Percentiles rank a stretch among this genome's conserved stretches.
phyloP scores from a whole-genome alignment of 2,329 filamentous ascomycete genomes.

The Fusarium anthophilum region DNA sequence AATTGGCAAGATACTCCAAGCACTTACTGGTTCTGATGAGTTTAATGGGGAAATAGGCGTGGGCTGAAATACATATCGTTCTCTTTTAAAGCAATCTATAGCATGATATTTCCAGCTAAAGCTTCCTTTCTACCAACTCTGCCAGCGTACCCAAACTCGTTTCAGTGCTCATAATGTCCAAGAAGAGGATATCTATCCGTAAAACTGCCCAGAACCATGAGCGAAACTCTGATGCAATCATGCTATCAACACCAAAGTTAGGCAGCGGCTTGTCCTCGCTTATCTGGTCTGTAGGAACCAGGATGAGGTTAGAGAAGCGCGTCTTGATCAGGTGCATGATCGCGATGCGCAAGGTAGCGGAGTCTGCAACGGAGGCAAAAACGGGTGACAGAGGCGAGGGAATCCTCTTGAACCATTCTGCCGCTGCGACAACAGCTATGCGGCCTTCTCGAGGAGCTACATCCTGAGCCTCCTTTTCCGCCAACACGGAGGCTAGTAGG shows the following conservation, averaged over 20 bases:
- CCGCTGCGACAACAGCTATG: neutral
- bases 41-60: accelerated
- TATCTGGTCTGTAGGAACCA: neutral
- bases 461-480: neutral
- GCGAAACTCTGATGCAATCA: neutral
- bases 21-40: accelerated
- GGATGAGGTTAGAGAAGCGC: neutral
- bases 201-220: neutral
- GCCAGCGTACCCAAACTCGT: neutral
- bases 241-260: neutral
- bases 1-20: neutral
- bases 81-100: neutral
- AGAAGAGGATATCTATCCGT: neutral
- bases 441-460: neutral
- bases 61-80: neutral
- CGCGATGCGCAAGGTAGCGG: neutral
- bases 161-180: neutral
- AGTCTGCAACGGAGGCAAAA: neutral
- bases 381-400: neutral
- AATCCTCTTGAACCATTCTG: neutral
- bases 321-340: neutral
- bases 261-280: neutral
- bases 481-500: neutral
- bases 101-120: accelerated
- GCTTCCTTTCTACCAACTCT: neutral